Evolutionary conservation across 306 rosid genomes (phyloP).

Genomic region (Betula pendula): DNA sequence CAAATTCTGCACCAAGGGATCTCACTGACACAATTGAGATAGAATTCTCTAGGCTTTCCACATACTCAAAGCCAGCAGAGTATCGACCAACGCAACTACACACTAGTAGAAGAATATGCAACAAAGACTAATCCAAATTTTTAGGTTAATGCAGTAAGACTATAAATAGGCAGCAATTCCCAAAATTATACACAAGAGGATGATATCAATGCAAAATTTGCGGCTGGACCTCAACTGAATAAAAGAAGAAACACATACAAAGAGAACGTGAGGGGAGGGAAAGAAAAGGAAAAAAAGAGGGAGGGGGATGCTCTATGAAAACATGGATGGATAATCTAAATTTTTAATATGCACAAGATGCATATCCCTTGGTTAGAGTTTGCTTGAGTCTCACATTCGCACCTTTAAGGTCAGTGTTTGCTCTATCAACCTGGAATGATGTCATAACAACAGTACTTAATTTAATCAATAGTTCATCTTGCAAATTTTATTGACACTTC

Average conservation of each 20-base stretch:
- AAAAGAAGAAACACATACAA: neutral
- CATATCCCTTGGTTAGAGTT: constrained; percentile 28
- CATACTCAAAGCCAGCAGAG: too few relatives aligned
- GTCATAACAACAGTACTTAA: neutral
- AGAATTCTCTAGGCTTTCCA: too few relatives aligned
- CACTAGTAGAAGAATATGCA: too few relatives aligned
- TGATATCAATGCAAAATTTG: constrained; percentile 44
- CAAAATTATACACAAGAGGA: constrained; percentile 27
- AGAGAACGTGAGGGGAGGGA: neutral
- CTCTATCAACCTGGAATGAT: constrained; percentile 37
- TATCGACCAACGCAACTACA: too few relatives aligned
- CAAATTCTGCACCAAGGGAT: too few relatives aligned
- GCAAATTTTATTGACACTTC: neutral
- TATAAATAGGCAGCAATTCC: constrained; percentile 50
- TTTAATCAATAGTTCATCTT: neutral
- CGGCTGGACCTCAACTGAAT: constrained; percentile 46
- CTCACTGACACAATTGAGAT: too few relatives aligned
- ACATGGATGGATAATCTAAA: neutral
- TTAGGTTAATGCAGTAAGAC: constrained; percentile 3
- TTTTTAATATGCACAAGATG: neutral
- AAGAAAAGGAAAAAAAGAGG: too few relatives aligned
- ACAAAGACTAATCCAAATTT: too few relatives aligned
- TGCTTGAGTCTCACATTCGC: constrained; percentile 45
- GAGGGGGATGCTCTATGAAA: neutral
- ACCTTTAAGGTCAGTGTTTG: constrained; percentile 40